These are phyloP conservation scores for Plasmodium billcollinsi DNA, from an alignment of 169 alveolate genomes.

Conservation along the genomic window DNA sequence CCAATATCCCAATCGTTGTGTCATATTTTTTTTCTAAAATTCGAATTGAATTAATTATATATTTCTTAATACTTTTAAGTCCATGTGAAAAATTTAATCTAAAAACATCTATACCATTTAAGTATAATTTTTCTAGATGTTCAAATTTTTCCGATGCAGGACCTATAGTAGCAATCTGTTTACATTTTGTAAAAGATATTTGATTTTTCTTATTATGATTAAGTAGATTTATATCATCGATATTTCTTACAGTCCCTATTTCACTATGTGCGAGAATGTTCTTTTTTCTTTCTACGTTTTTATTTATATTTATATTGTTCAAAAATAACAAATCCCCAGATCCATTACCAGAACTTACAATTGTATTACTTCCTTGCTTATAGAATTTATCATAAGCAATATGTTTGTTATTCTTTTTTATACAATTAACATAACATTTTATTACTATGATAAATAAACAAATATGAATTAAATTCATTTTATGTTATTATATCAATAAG, in stretches of 20 bases:
- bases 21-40: slow-evolving; percentile 80
- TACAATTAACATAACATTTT: slow-evolving; percentile 16
- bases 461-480: slow-evolving; percentile 34
- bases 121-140: slow-evolving; percentile 80
- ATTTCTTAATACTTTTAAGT: slow-evolving; percentile 78
- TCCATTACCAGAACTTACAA: too few relatives aligned
- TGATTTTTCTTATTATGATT: slow-evolving; percentile 8
- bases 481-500: neutral
- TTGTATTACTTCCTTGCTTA: neutral
- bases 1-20: slow-evolving; percentile 81
- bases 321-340: slow-evolving; percentile 30
- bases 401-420: slow-evolving; percentile 19
- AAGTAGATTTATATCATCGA: slow-evolving; percentile 10
- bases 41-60: slow-evolving; percentile 74
- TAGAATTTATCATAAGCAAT: slow-evolving; percentile 4
- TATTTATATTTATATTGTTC: slow-evolving; percentile 46
- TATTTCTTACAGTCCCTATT: slow-evolving; percentile 2
- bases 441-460: slow-evolving; percentile 21
- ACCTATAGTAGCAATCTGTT: slow-evolving; percentile 89
- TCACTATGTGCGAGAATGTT: slow-evolving; percentile 7
- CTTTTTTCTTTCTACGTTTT: slow-evolving; percentile 31
- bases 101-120: slow-evolving; percentile 87
- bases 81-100: slow-evolving; percentile 89
- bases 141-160: slow-evolving; percentile 83
- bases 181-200: slow-evolving; percentile 75